Evolutionary conservation across 2,329 filamentous ascomycete genomes (phyloP), one percentile per base, ranked within the genome.

Genomic region (Cladosporium sp.): DNA sequence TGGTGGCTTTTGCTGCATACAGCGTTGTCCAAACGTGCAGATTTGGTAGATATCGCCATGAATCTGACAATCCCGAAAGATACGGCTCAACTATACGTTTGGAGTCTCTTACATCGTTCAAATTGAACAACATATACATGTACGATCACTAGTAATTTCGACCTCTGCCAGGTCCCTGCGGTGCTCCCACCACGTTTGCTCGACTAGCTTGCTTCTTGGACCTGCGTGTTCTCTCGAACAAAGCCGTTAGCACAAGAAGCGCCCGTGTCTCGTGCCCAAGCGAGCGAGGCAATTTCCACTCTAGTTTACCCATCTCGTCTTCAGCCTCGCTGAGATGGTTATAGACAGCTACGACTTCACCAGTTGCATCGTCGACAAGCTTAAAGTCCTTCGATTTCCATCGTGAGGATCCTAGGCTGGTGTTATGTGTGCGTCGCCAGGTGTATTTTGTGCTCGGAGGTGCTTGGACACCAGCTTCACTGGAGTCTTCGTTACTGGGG

Each of bases 331-430:
- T 45, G 4, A 45, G 20, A 25, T 45, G 22, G 5, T 54, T 52
- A 36, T 64, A 64, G 4, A 63, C 65, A 11, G 63, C 63, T 7
- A 64, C 20, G 15, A 65, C 61, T 22, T 50, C 42, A 3, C 60
- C 65, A 17, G 30, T 49, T 9, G 42, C 25, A 15, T 62, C 62
- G 12, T 64, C 59, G 1, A 65, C 56, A 7, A 65, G 60, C 28
- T 63, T 64, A 51, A 56, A 58, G 40, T 66, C 62, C 37, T 59
- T 30, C 3, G 57, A 59, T 11, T 54, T 61, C 8, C 59, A 54
- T 19, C 40, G 36, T 8, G 59, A 63, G 12, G 61, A 60, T 0
- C 63, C 63, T 15, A 66, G 54, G 28, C 61, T 63, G 5, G 28
- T 15, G 20, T 64, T 55, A 7, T 38, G 34, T 4, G 64, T 65